phyloP scores from a whole-genome alignment of 805 yeast species.

The Dipodascus albidus region DNA sequence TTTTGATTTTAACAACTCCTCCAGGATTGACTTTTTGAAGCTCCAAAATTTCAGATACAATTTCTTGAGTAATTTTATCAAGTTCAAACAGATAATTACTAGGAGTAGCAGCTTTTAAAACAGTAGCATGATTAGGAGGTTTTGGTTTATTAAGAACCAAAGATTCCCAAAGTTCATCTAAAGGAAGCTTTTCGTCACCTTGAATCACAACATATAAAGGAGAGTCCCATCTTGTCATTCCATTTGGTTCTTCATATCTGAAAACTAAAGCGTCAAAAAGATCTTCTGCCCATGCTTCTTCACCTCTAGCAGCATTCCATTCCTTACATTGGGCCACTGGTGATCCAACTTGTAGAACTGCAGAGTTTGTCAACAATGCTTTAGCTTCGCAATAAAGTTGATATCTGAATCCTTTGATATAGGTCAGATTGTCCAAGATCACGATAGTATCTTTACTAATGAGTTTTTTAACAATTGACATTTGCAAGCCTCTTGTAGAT shows the following conservation, averaged over 20 bases:
- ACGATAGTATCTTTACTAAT: conserved; percentile 60
- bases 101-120: conserved; percentile 68
- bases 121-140: conserved; percentile 78
- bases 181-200: conserved; percentile 43
- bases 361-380: conserved; percentile 66
- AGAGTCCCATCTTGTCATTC: conserved; percentile 82
- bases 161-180: conserved; percentile 46
- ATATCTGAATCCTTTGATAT: conserved; percentile 91
- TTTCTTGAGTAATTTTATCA: conserved; percentile 57
- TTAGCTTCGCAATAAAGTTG: conserved; percentile 92
- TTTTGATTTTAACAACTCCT: conserved; percentile 24
- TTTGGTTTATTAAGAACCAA: conserved; percentile 41
- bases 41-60: conserved; percentile 50
- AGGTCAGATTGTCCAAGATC: conserved; percentile 73
- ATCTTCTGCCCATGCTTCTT: conserved; percentile 50
- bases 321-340: conserved; percentile 49
- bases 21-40: conserved; percentile 42
- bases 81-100: conserved; percentile 67
- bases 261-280: conserved; percentile 58
- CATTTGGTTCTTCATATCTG: conserved; percentile 91
- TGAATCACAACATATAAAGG: conserved; percentile 67
- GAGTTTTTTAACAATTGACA: conserved; percentile 81
- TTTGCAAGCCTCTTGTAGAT: conserved; percentile 69
- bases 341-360: conserved; percentile 69
- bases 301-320: conserved; percentile 39